These are phyloP conservation scores for Priceomyces haplophilus DNA, from an alignment of 805 yeast species.

Conservation along the genomic window DNA sequence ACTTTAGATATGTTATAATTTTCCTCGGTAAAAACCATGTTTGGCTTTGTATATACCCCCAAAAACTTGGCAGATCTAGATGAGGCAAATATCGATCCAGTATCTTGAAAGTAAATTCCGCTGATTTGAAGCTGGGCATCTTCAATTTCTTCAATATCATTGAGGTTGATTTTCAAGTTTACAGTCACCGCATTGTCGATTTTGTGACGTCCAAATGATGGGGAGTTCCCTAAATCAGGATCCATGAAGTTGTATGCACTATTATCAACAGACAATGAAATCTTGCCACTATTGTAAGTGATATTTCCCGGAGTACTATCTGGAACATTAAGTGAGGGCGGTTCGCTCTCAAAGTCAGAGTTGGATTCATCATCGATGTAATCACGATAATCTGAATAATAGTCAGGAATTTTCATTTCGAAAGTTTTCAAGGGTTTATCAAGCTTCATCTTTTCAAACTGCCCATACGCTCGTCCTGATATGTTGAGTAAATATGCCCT, in stretches of 20 bases:
- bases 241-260: slow-evolving; percentile 24
- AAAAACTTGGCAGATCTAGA: slow-evolving; percentile 64
- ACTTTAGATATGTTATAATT: slow-evolving; percentile 45
- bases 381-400: slow-evolving; percentile 26
- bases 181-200: slow-evolving; percentile 36
- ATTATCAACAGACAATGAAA: slow-evolving; percentile 19
- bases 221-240: slow-evolving; percentile 13
- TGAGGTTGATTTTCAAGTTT: slow-evolving; percentile 24
- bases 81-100: slow-evolving; percentile 59
- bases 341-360: slow-evolving; percentile 15
- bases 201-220: slow-evolving; percentile 9
- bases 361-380: slow-evolving; percentile 23
- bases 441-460: slow-evolving; percentile 17
- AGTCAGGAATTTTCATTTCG: slow-evolving; percentile 21
- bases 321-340: slow-evolving; percentile 6
- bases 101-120: slow-evolving; percentile 64
- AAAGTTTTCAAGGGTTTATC: slow-evolving; percentile 12
- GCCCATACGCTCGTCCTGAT: slow-evolving; percentile 34
- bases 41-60: slow-evolving; percentile 61
- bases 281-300: slow-evolving; percentile 24
- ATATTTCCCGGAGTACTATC: slow-evolving; percentile 24
- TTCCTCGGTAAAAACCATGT: slow-evolving; percentile 42
- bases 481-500: slow-evolving; percentile 33
- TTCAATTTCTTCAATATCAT: slow-evolving; percentile 47
- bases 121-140: slow-evolving; percentile 48